phyloP scores from a whole-genome alignment of 2,329 filamentous ascomycete genomes.

The Cercospora sp. region DNA sequence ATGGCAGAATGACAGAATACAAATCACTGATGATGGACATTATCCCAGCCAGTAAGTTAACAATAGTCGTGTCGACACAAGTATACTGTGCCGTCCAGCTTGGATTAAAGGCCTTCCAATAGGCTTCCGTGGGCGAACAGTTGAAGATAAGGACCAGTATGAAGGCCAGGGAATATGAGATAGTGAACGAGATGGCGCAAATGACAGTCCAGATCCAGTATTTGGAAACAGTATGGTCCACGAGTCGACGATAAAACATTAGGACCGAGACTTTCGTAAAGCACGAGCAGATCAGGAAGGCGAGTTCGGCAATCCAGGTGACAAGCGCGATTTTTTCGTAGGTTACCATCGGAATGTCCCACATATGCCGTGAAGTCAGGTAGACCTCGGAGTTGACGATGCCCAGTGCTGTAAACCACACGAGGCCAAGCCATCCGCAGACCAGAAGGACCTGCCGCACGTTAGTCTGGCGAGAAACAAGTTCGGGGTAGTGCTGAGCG shows the following conservation, averaged over 20 bases:
- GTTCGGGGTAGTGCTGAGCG: conserved; percentile 5
- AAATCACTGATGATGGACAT: conserved; percentile 45
- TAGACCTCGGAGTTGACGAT: conserved; percentile 30
- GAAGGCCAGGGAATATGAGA: conserved; percentile 43
- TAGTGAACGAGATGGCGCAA: conserved; percentile 42
- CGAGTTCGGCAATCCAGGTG: conserved; percentile 39
- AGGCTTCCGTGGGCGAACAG: conserved; percentile 45
- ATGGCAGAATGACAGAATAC: conserved; percentile 44
- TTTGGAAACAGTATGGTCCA: conserved; percentile 38
- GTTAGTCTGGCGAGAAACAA: neutral
- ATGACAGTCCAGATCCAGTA: conserved; percentile 43
- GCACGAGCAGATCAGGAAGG: conserved; percentile 38
- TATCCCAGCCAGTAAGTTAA: conserved; percentile 42
- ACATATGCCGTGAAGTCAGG: conserved; percentile 41
- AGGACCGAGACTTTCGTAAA: conserved; percentile 43
- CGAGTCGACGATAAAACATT: conserved; percentile 48
- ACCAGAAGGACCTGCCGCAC: conserved; percentile 26
- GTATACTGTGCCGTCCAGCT: conserved; percentile 38
- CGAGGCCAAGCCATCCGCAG: conserved; percentile 28
- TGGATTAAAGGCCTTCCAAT: conserved; percentile 43
- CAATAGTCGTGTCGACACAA: conserved; percentile 43
- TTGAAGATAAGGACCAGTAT: conserved; percentile 39
- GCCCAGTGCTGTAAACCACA: conserved; percentile 28
- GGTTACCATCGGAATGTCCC: conserved; percentile 36
- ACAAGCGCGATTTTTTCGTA: conserved; percentile 30